Percentiles rank a stretch among this genome's conserved stretches.
phyloP scores from a whole-genome alignment of 228 moss, liverwort and hornwort genomes.

The Sphagnum magellanicum region DNA sequence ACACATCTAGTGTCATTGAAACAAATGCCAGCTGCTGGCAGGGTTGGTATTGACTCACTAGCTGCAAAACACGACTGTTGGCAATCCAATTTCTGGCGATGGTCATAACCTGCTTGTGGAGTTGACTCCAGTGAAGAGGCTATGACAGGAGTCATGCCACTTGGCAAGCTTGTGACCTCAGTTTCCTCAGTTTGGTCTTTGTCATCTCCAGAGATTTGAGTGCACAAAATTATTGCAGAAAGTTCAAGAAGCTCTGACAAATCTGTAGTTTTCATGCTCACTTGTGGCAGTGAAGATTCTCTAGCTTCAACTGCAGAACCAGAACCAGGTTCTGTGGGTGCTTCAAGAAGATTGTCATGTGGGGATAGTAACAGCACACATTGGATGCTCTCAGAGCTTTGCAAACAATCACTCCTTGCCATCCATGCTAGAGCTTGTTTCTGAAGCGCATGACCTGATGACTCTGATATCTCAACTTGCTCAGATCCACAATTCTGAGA shows the following conservation, averaged over 20 bases:
- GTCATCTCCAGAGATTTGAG: slow-evolving; percentile 2
- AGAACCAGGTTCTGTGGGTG: no score
- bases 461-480: neutral
- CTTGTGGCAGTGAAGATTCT: neutral
- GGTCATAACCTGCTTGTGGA: no score
- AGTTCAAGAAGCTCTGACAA: neutral
- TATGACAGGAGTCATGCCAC: neutral
- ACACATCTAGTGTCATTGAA: no score
- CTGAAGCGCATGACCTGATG: neutral
- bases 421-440: neutral
- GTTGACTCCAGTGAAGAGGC: neutral
- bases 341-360: no score
- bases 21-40: no score
- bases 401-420: neutral
- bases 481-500: neutral
- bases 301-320: no score
- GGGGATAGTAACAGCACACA: neutral
- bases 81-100: no score
- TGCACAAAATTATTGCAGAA: neutral
- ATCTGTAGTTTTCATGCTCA: neutral
- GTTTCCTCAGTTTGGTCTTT: neutral
- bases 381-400: neutral
- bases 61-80: neutral
- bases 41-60: neutral
- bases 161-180: neutral